Evolutionary conservation across 768 basidiomycete genomes (phyloP).

Genomic region (Sporobolomyces roseus): DNA sequence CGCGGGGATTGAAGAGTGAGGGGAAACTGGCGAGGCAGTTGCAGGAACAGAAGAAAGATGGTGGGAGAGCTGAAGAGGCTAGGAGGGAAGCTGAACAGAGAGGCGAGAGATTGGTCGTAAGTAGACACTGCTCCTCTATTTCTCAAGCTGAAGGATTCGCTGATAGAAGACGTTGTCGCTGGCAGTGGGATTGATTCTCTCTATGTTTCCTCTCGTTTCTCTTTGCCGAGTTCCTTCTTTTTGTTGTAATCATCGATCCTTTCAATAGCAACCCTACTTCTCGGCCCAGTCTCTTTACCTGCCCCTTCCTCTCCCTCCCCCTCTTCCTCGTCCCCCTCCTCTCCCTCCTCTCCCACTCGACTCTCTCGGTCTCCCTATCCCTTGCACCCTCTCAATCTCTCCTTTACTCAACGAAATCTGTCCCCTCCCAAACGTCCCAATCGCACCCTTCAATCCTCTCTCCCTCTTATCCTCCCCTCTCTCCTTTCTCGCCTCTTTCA

Average conservation of each 20-base stretch:
- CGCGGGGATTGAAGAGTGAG: not conserved
- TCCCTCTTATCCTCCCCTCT: conserved; percentile 38
- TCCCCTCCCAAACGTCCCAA: conserved; percentile 32
- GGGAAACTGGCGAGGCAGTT: conserved; percentile 22
- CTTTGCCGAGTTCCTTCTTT: not conserved
- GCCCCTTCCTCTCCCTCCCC: not conserved
- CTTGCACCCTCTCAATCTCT: conserved; percentile 26
- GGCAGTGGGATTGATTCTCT: conserved; percentile 26
- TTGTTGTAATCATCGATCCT: too few relatives aligned
- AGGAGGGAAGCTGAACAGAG: conserved; percentile 24
- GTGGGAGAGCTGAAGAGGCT: conserved; percentile 19
- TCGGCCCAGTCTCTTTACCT: not conserved
- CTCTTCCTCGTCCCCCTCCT: too few relatives aligned
- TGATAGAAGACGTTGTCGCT: too few relatives aligned
- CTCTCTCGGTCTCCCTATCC: not conserved
- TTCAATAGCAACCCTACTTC: not conserved
- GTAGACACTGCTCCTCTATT: too few relatives aligned
- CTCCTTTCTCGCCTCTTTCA: conserved; percentile 39
- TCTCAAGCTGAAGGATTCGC: too few relatives aligned
- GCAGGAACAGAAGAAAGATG: conserved; percentile 8
- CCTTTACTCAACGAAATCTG: conserved; percentile 27
- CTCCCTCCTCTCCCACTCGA: not conserved
- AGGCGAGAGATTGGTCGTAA: not conserved
- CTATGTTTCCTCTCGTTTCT: not conserved
- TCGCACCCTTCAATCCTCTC: conserved; percentile 25